phyloP scores from a whole-genome alignment of 192 early-diverging fungal genomes.

The Coemansia reversa region DNA sequence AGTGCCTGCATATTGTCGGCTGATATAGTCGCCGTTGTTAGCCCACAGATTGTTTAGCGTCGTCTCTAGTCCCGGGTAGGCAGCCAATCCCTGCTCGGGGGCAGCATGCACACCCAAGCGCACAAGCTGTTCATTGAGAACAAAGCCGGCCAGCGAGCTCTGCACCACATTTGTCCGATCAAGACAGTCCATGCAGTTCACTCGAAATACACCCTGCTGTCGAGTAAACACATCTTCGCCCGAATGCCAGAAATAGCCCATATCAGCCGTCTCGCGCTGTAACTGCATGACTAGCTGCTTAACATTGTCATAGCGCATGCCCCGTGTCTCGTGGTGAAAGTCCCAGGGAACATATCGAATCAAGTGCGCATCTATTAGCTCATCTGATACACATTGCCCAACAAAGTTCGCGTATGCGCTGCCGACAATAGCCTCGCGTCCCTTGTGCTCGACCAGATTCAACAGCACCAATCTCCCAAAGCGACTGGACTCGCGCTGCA shows the following conservation, averaged over 20 bases:
- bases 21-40: conserved; percentile 78
- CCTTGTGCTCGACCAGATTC: conserved; percentile 67
- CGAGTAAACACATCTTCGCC: conserved; percentile 22
- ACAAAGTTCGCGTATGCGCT: conserved; percentile 60
- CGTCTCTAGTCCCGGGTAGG: conserved; percentile 64
- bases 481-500: conserved; percentile 52
- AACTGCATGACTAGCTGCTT: conserved; percentile 71
- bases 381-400: conserved; percentile 39
- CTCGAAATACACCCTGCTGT: conserved; percentile 61
- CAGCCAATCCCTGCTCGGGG: conserved; percentile 63
- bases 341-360: conserved; percentile 84
- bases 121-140: conserved; percentile 67
- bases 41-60: conserved; percentile 73
- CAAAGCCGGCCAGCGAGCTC: conserved; percentile 63
- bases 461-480: conserved; percentile 63
- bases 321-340: conserved; percentile 89
- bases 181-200: conserved; percentile 98
- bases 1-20: conserved; percentile 75
- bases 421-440: conserved; percentile 66
- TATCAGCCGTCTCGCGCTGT: conserved; percentile 62
- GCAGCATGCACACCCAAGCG: conserved; percentile 66
- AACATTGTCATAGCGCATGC: conserved; percentile 90
- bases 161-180: conserved; percentile 94
- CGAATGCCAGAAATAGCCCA: conserved; percentile 57
- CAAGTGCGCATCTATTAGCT: conserved; percentile 36